Conservation (phyloP, 2,329 filamentous ascomycete species). For the Paracoccidioides brasiliensis region DNA sequence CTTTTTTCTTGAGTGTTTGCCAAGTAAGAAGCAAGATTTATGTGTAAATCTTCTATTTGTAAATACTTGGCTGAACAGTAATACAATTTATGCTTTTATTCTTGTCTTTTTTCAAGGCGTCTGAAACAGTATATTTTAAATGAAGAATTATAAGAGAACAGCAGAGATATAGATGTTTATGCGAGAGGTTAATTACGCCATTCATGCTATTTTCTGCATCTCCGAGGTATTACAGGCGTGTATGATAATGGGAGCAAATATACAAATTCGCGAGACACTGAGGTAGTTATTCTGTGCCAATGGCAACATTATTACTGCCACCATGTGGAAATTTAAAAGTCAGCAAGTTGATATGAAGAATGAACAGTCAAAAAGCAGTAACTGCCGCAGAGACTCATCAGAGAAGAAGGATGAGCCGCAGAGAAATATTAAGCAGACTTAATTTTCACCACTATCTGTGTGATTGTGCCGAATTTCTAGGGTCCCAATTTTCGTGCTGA, state of each 20-base stretch:
- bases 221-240: not conserved
- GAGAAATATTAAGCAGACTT: not conserved
- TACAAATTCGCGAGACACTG: not conserved
- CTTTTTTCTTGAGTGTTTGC: not conserved
- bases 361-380: not conserved
- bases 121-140: too few relatives aligned
- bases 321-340: too few relatives aligned
- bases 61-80: not conserved
- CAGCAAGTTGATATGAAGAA: not conserved
- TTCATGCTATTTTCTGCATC: not conserved
- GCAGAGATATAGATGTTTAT: too few relatives aligned
- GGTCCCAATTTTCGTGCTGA: not conserved
- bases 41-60: not conserved
- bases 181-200: too few relatives aligned
- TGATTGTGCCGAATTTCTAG: not conserved
- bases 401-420: not conserved
- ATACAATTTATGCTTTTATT: not conserved
- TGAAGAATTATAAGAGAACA: too few relatives aligned
- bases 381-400: not conserved
- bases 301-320: not conserved
- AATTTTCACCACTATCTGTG: not conserved
- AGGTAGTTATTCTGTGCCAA: not conserved
- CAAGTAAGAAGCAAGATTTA: not conserved
- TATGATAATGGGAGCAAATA: not conserved
- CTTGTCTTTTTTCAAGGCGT: not conserved